Percentiles rank a stretch among this genome's conserved stretches.
Conservation (phyloP, 192 early-diverging fungal genomes). For the Podila epicladia region DNA sequence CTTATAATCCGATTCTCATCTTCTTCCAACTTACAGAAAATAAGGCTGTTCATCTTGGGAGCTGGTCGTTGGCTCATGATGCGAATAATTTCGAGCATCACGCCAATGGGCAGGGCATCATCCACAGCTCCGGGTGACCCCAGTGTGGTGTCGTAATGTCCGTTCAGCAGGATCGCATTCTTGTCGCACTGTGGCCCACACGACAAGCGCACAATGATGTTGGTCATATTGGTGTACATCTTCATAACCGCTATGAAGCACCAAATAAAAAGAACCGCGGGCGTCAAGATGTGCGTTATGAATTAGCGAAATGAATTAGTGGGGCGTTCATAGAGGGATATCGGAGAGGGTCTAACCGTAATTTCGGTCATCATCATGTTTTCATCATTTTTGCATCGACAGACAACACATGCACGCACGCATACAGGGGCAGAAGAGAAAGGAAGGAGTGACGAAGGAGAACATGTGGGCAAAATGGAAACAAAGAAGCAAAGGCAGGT, state of each 20-base stretch:
- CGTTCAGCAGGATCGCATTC: slow-evolving; percentile 73
- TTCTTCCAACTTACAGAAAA: slow-evolving; percentile 55
- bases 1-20: background rate
- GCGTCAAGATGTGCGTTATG: background rate
- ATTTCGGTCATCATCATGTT: background rate
- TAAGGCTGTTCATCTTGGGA: slow-evolving; percentile 54
- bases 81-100: slow-evolving; percentile 74
- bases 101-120: slow-evolving; percentile 70
- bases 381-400: no score
- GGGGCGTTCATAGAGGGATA: background rate
- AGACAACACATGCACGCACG: no score
- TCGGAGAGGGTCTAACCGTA: background rate
- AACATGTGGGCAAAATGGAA: no score
- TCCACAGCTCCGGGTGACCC: slow-evolving; percentile 66
- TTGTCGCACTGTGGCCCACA: slow-evolving; percentile 69
- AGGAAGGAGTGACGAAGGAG: background rate
- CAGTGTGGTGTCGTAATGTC: slow-evolving; percentile 74
- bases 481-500: no score
- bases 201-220: slow-evolving; percentile 72
- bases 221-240: slow-evolving; percentile 73
- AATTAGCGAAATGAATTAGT: background rate
- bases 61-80: slow-evolving; percentile 54
- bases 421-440: background rate
- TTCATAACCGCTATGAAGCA: slow-evolving; percentile 61
- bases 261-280: background rate